phyloP scores from a whole-genome alignment of 2,329 filamentous ascomycete species.

The Cercospora sp. region DNA sequence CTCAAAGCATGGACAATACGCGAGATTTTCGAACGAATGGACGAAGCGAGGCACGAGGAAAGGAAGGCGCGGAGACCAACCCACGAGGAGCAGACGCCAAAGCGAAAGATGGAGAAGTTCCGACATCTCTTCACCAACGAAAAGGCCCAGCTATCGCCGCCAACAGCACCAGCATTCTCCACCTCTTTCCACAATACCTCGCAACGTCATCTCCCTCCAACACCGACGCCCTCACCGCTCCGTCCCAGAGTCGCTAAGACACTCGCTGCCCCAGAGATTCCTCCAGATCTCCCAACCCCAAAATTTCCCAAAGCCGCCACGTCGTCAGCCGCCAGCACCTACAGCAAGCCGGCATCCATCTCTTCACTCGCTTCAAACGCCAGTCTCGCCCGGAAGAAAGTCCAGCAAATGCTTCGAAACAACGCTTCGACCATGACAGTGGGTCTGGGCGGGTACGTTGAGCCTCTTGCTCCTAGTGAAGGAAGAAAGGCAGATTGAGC shows the following conservation, averaged over 20 bases:
- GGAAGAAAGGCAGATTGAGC: neutral
- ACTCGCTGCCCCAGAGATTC: neutral
- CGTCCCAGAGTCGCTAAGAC: neutral
- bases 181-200: neutral
- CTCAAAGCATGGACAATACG: constrained; percentile 9
- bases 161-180: neutral
- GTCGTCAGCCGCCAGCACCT: neutral
- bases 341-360: neutral
- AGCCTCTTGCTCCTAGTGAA: neutral
- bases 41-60: constrained; percentile 7
- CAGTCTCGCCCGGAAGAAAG: neutral
- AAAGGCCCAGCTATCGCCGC: neutral
- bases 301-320: neutral
- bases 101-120: neutral
- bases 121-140: neutral
- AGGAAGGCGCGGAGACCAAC: neutral
- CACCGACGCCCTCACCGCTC: neutral
- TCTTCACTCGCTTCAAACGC: neutral
- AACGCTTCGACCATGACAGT: neutral
- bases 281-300: neutral
- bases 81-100: neutral
- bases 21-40: constrained; percentile 15
- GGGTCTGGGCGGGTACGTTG: neutral
- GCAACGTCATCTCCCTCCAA: neutral
- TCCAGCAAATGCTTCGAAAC: neutral